Percentiles rank a stretch among this genome's conserved stretches.
Conservation (phyloP, 2,329 filamentous ascomycete species). For the Aspergillus costaricaensis region DNA sequence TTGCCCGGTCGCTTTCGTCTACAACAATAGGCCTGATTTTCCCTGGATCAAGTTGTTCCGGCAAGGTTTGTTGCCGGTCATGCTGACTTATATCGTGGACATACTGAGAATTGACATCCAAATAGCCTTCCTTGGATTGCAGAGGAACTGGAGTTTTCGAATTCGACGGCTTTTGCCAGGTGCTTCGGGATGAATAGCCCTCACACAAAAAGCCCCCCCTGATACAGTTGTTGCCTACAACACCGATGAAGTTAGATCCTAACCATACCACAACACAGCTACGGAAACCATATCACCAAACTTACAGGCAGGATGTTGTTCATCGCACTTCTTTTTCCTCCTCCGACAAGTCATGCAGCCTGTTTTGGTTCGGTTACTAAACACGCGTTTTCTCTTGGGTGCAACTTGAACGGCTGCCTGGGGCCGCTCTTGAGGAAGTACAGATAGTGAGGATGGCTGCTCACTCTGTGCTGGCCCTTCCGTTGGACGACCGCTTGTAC, state of each 20-base stretch:
- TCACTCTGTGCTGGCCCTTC: constrained; percentile 39
- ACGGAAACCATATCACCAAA: constrained; percentile 12
- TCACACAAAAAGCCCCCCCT: constrained; percentile 88
- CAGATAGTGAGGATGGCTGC: constrained; percentile 36
- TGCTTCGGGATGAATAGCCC: constrained; percentile 79
- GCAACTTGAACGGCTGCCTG: constrained; percentile 41
- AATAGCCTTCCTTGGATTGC: constrained; percentile 74
- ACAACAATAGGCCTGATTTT: constrained; percentile 50
- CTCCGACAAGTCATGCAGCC: constrained; percentile 89
- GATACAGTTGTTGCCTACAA: constrained; percentile 79
- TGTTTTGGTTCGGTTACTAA: constrained; percentile 94
- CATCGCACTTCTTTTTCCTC: constrained; percentile 98
- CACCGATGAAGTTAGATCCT: not conserved
- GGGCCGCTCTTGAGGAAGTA: constrained; percentile 37
- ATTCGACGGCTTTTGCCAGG: constrained; percentile 75
- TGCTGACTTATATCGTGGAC: constrained; percentile 43
- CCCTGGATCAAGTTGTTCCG: constrained; percentile 45
- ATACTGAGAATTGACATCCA: constrained; percentile 41
- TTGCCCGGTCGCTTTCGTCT: constrained; percentile 46
- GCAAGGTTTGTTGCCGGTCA: constrained; percentile 38
- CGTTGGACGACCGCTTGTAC: constrained; percentile 37
- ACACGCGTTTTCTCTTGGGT: constrained; percentile 57
- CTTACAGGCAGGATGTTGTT: constrained; percentile 89
- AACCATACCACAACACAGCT: not conserved
- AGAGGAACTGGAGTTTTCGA: constrained; percentile 71